Percentiles rank a stretch among this genome's conserved stretches.
Conservation (phyloP, 805 yeast genomes). For the Jamesozyma rosinii region DNA sequence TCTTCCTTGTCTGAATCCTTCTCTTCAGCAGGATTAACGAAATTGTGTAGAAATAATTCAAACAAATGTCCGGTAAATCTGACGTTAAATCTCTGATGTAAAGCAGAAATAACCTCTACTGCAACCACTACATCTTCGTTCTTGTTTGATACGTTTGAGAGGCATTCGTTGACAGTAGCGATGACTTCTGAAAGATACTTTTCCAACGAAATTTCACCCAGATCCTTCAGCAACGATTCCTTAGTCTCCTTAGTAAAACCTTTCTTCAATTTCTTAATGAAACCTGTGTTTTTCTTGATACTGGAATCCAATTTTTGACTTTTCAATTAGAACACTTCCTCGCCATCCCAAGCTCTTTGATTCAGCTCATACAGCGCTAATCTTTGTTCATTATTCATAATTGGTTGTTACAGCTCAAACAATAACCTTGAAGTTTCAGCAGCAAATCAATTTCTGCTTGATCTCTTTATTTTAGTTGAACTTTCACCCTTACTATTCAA, state of each 20-base stretch:
- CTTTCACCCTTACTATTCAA: too few relatives aligned
- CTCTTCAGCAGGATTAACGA: conserved; percentile 29
- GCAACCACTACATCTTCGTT: conserved; percentile 53
- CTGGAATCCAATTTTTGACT: conserved; percentile 53
- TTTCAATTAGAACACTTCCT: conserved; percentile 23
- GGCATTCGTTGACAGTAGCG: conserved; percentile 53
- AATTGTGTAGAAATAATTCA: conserved; percentile 34
- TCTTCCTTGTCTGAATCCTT: conserved; percentile 36
- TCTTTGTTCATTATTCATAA: conserved; percentile 8
- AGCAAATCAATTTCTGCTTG: too few relatives aligned
- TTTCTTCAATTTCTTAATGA: conserved; percentile 58
- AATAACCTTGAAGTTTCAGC: too few relatives aligned
- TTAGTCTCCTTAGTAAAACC: conserved; percentile 46
- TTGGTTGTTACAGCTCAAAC: too few relatives aligned
- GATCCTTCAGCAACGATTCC: conserved; percentile 46
- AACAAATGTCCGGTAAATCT: conserved; percentile 45
- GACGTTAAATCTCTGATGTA: conserved; percentile 64
- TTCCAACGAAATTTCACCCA: conserved; percentile 52
- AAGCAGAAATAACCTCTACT: conserved; percentile 55
- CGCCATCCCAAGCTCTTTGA: conserved; percentile 46
- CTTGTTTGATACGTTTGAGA: conserved; percentile 40
- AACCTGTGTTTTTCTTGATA: conserved; percentile 72
- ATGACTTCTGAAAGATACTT: conserved; percentile 68
- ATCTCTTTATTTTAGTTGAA: too few relatives aligned
- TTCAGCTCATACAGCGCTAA: conserved; percentile 35